Percentiles rank a stretch among this genome's conserved stretches.
These are phyloP conservation scores for Phylloporus sp. DNA, from an alignment of 1,284 basidiomycete genomes.

Conservation along the genomic window DNA sequence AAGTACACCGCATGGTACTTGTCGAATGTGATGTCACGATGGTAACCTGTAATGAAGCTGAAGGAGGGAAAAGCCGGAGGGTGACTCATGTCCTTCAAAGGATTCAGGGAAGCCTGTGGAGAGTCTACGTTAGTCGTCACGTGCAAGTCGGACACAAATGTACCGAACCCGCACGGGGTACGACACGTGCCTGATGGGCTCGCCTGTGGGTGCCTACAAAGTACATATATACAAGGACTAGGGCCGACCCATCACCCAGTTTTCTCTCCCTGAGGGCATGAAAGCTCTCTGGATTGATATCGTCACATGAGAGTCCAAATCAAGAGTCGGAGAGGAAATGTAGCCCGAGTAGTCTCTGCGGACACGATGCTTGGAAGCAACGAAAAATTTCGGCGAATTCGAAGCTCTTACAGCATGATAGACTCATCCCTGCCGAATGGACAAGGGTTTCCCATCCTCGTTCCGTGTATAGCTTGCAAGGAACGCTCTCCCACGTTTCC, in stretches of 20 bases:
- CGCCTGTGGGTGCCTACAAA: background rate
- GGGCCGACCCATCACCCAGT: too few relatives aligned
- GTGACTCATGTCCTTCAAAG: background rate
- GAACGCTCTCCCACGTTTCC: background rate
- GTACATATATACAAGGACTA: background rate
- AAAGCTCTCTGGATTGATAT: too few relatives aligned
- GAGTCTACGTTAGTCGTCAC: background rate
- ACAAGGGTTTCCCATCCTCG: background rate
- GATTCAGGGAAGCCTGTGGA: background rate
- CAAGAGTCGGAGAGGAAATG: too few relatives aligned
- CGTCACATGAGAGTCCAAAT: too few relatives aligned
- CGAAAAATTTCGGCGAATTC: background rate
- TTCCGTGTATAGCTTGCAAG: background rate
- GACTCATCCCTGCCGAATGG: background rate
- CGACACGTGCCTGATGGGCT: background rate
- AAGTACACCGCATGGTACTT: background rate
- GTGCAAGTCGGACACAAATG: background rate
- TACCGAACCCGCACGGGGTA: background rate
- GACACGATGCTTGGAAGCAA: background rate
- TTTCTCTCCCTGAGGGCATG: too few relatives aligned
- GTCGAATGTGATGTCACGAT: background rate
- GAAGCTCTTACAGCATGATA: background rate
- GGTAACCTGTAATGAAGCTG: background rate
- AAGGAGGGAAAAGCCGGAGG: background rate
- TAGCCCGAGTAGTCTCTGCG: background rate